These are phyloP conservation scores for Bombardia bombarda DNA, from an alignment of 495 filamentous ascomycete genomes.

Conservation along the genomic window DNA sequence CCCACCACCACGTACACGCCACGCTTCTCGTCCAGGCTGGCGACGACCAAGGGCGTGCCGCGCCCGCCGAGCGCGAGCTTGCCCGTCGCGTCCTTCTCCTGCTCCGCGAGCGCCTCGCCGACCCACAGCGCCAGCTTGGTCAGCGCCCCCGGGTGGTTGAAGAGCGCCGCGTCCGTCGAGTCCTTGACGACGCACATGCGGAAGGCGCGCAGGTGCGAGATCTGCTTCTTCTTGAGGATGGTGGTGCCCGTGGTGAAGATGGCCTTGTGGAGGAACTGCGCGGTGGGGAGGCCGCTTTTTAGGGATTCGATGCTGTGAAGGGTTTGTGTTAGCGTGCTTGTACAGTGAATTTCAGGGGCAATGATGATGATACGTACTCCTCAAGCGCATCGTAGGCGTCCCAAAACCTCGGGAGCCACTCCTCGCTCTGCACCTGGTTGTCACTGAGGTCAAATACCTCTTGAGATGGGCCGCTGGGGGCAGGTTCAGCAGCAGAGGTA, in stretches of 20 bases:
- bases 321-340: neutral
- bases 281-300: slow-evolving; percentile 67
- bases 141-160: slow-evolving; percentile 84
- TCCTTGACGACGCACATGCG: slow-evolving; percentile 95
- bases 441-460: slow-evolving; percentile 36
- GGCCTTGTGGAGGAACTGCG: slow-evolving; percentile 81
- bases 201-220: slow-evolving; percentile 83
- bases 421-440: slow-evolving; percentile 47
- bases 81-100: slow-evolving; percentile 67
- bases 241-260: slow-evolving; percentile 91
- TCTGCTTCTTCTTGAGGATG: slow-evolving; percentile 86
- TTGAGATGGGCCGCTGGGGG: slow-evolving; percentile 15
- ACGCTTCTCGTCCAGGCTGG: slow-evolving; percentile 76
- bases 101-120: slow-evolving; percentile 83
- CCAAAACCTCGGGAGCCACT: slow-evolving; percentile 77
- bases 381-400: slow-evolving; percentile 86
- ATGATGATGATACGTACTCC: slow-evolving; percentile 39
- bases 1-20: slow-evolving; percentile 89
- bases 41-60: slow-evolving; percentile 82
- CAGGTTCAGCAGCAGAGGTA: slow-evolving; percentile 21
- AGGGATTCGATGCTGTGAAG: slow-evolving; percentile 58
- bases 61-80: slow-evolving; percentile 59
- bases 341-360: neutral
- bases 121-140: slow-evolving; percentile 93
- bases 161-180: slow-evolving; percentile 79